Evolutionary conservation across 345 rosid genomes (phyloP).

Genomic region (Streptanthus diversifolius): DNA sequence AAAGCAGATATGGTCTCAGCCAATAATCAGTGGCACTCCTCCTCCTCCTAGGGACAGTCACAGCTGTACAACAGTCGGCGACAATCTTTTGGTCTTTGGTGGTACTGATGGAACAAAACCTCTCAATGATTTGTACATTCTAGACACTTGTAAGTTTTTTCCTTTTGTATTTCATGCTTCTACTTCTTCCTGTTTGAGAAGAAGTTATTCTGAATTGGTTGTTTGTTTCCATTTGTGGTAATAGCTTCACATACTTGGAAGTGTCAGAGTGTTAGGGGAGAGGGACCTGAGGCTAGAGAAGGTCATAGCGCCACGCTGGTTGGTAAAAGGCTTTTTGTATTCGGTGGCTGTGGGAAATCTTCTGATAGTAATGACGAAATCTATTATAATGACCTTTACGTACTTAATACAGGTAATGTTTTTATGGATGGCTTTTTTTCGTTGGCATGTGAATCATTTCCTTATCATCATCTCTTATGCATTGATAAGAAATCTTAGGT

Average conservation of each 20-base stretch:
- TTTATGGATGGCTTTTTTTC: neutral
- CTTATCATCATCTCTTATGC: neutral
- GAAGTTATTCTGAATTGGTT: constrained; percentile 9
- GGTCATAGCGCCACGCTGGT: constrained; percentile 92
- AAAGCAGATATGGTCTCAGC: constrained; percentile 81
- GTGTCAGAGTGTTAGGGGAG: constrained; percentile 85
- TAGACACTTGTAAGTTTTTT: constrained; percentile 70
- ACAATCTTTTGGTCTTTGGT: constrained; percentile 76
- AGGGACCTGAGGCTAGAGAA: constrained; percentile 91
- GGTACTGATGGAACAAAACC: constrained; percentile 89
- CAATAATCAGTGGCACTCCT: constrained; percentile 58
- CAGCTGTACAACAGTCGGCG: constrained; percentile 74
- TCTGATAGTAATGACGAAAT: constrained; percentile 55
- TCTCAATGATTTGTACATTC: constrained; percentile 75
- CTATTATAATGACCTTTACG: constrained; percentile 83
- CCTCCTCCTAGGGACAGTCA: constrained; percentile 96
- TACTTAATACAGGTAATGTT: constrained; percentile 76
- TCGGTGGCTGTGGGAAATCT: constrained; percentile 96
- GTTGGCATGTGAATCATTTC: constrained; percentile 3
- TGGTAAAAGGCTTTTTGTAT: constrained; percentile 80
- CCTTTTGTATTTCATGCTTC: neutral
- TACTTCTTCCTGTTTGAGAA: neutral
- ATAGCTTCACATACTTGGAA: constrained; percentile 86
- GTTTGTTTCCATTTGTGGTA: constrained; percentile 16
- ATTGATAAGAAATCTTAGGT: constrained; percentile 1